Base-by-base conservation (phyloP, 257 asterid species). In the Solanum bulbocastanum region DNA sequence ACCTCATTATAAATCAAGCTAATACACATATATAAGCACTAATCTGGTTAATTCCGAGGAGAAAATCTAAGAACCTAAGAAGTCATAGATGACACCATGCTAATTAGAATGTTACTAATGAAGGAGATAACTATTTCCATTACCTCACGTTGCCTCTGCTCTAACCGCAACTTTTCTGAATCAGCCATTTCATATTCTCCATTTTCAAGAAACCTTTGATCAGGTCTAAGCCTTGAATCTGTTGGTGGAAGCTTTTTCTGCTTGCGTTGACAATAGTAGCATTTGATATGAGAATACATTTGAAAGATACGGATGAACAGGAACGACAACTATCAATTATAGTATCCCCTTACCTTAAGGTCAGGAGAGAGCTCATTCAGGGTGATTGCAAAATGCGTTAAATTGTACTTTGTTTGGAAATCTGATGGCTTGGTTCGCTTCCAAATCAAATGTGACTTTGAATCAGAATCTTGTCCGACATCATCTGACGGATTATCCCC, bases 151-250 rank as follows among this genome's bases (percentile, higher is more conserved):
- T 89, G 90, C 71, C 89, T 35, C 42, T 89, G 89, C 62, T 89
- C 90, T 74, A 89, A 81, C 18, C 89, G 84, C 85, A 86, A 83
- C 82, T 89, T 89, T 16, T 89, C 90, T 82, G 90, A 52, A 87
- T 86, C 85, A 33, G 90, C 90, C 90, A 71, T 56, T 56, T 89
- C 89, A 33, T 86, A 89, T 72, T 86, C 87, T 32, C 90, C 90
- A 69, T 89, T 89, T 69, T 89, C 90, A 39, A 89, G 90, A 83
- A 87, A 89, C n/a, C 87, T 86, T 71, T 89, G 90, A 44, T 89
- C 90, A 72, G 90, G 90, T 65, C 90, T 89, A 46, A 86, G 89
- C 87, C 90, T 89, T 83, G 90, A 89, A 83, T 89, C 90, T 42
- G 90, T 89, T 40, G 89, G 90, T n/a, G 90, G 90, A 60, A 89